Percentiles rank a stretch among this genome's conserved stretches.
phyloP scores from a whole-genome alignment of 352 stramenopile species.

The Elongisporangium undulatum region DNA sequence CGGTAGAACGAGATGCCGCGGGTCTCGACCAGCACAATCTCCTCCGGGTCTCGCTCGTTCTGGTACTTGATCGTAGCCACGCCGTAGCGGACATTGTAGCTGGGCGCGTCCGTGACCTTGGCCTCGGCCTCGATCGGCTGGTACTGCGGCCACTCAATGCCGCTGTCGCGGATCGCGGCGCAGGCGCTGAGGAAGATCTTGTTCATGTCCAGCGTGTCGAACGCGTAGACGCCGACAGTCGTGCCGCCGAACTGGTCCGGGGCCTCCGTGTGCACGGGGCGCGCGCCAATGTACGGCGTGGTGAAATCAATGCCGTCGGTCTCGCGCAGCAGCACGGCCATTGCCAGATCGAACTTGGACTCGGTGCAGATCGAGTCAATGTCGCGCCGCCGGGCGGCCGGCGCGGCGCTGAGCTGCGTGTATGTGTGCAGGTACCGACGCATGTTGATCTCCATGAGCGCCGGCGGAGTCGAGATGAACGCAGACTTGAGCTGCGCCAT shows the following conservation, averaged over 20 bases:
- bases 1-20: constrained; percentile 20
- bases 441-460: constrained; percentile 27
- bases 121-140: constrained; percentile 20
- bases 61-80: constrained; percentile 22
- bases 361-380: constrained; percentile 17
- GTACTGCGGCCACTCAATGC: constrained; percentile 22
- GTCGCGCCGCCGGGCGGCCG: background rate
- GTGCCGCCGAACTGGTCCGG: constrained; percentile 26
- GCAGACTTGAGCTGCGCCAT: constrained; percentile 27
- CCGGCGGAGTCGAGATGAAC: constrained; percentile 17
- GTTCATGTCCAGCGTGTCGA: constrained; percentile 32
- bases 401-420: constrained; percentile 5
- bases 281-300: constrained; percentile 19
- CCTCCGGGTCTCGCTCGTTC: constrained; percentile 5
- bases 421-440: constrained; percentile 37
- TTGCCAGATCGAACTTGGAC: constrained; percentile 24
- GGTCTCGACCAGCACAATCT: constrained; percentile 16
- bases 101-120: constrained; percentile 19
- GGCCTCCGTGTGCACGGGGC: constrained; percentile 13
- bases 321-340: constrained; percentile 3
- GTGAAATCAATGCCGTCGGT: constrained; percentile 11
- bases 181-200: constrained; percentile 29
- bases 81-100: constrained; percentile 24
- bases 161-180: constrained; percentile 18
- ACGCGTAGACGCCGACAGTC: constrained; percentile 24